Base-by-base conservation (phyloP, 2,329 filamentous ascomycete species). In the Penicillium sp. region DNA sequence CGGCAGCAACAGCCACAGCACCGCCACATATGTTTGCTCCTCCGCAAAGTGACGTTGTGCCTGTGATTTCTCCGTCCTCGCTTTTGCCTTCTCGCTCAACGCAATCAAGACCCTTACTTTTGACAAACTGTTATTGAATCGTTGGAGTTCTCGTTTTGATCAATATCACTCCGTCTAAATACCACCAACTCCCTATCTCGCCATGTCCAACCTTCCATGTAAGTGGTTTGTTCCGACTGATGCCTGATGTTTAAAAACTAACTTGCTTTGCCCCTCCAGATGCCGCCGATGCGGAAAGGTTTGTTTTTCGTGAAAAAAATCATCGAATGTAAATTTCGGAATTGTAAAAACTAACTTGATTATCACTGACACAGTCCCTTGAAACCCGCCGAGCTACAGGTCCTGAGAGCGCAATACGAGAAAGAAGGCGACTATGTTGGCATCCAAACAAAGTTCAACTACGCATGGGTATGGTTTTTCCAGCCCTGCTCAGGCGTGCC, bases 361-460 rank as follows among this genome's bases (percentile, higher is more conserved):
- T 33, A 25, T 3, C 11, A 17, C n/a, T 12, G 64, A 51, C 66
- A 93, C 66, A 94, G 91, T 72, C 90, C 94, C 64, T 84, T 99
- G 61, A 95, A 94, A 77, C 86, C 90, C 54, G 89, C 90, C 48
- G 94, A 99, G 77, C 88, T 99, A 58, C 87, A 92, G 74, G 94
- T 97, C 60, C 83, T 99, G 51, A 90, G 93, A 62, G 82, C 90
- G 58, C 94, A 99, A 75, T 99, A 94, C 74, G 93, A 97, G 73
- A 96, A 96, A 73, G 94, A 99, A 78, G 94, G 93, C 65, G 90
- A 96, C 69, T 95, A 96, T 80, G 93, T 96, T 58, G 92, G 93
- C 57, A 85, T 99, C 38, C 94, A 99, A 77, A 99, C 94, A 59
- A 97, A 97, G 74, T 99, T 99, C 84, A 99, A 99, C 85, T 97